These are phyloP conservation scores for Metschnikowia matae DNA, from an alignment of 805 yeast species.

Conservation along the genomic window DNA sequence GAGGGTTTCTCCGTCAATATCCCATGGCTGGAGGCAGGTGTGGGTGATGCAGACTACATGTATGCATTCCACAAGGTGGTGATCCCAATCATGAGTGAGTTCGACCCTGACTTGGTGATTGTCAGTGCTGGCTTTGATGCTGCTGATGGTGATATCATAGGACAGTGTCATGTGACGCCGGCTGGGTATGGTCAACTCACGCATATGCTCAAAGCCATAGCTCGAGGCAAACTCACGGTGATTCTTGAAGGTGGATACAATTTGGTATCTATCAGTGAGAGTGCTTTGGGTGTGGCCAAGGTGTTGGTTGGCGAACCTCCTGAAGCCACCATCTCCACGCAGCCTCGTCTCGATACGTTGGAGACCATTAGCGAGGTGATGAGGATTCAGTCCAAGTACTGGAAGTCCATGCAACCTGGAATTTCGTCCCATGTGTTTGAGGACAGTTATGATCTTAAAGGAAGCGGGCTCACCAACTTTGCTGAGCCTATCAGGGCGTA, in stretches of 20 bases:
- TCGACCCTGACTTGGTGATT: constrained; percentile 87
- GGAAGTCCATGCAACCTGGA: constrained; percentile 82
- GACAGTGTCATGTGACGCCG: constrained; percentile 94
- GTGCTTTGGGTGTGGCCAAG: constrained; percentile 90
- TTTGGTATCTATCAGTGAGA: constrained; percentile 80
- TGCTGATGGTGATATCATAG: constrained; percentile 96
- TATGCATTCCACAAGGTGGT: constrained; percentile 84
- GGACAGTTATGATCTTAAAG: constrained; percentile 36
- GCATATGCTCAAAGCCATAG: constrained; percentile 80
- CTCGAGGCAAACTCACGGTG: constrained; percentile 84
- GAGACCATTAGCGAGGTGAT: constrained; percentile 79
- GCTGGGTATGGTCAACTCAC: constrained; percentile 97
- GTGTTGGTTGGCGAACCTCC: constrained; percentile 95
- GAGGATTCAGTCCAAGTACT: constrained; percentile 74
- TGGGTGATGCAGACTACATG: constrained; percentile 92
- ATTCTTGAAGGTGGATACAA: constrained; percentile 96
- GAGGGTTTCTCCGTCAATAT: constrained; percentile 84
- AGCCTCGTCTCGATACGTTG: constrained; percentile 74
- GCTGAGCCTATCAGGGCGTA: constrained; percentile 72
- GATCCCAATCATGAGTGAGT: constrained; percentile 85
- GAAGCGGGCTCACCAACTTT: constrained; percentile 44
- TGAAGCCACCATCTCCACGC: constrained; percentile 57
- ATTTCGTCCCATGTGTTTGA: constrained; percentile 37
- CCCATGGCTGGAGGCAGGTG: constrained; percentile 91
- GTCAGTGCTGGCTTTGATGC: constrained; percentile 97